Conservation (phyloP, 164 flowering plant genomes). For the Amborella trichopoda region DNA sequence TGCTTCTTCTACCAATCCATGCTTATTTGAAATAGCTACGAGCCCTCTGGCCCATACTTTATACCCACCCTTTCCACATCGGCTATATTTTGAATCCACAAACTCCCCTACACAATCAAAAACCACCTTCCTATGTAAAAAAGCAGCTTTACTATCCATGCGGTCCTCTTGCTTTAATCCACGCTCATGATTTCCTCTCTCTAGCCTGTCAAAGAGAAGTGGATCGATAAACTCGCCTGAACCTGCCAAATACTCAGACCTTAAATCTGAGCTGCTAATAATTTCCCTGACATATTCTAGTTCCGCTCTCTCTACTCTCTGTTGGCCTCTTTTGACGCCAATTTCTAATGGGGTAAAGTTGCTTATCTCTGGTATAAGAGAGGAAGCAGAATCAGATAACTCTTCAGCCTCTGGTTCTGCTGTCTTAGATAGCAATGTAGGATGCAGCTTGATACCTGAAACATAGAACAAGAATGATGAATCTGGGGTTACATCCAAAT, state of each 20-base stretch:
- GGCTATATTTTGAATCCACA: constrained; percentile 49
- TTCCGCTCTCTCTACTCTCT: constrained; percentile 33
- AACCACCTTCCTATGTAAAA: constrained; percentile 28
- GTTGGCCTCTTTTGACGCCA: background rate
- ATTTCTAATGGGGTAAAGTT: constrained; percentile 2
- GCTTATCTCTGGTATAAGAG: no score
- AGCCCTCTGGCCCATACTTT: constrained; percentile 49
- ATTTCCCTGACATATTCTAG: constrained; percentile 51
- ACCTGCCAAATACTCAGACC: constrained; percentile 43
- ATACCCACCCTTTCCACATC: constrained; percentile 38
- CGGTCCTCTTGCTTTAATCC: no score
- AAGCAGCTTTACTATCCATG: no score
- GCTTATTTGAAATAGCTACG: constrained; percentile 36
- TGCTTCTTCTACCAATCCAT: constrained; percentile 61
- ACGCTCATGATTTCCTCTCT: no score
- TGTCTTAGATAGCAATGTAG: constrained; percentile 30
- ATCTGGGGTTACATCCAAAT: no score
- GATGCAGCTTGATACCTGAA: constrained; percentile 44
- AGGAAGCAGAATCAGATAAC: constrained; percentile 77
- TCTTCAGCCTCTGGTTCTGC: constrained; percentile 38
- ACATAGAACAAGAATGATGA: no score
- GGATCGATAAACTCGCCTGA: constrained; percentile 41
- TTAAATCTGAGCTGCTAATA: constrained; percentile 30
- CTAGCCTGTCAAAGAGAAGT: constrained; percentile 52
- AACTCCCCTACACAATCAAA: constrained; percentile 74